Evolutionary conservation across 2,329 filamentous ascomycete species (phyloP), one percentile per base, ranked within the genome.

Genomic region (Calonectria naviculata): DNA sequence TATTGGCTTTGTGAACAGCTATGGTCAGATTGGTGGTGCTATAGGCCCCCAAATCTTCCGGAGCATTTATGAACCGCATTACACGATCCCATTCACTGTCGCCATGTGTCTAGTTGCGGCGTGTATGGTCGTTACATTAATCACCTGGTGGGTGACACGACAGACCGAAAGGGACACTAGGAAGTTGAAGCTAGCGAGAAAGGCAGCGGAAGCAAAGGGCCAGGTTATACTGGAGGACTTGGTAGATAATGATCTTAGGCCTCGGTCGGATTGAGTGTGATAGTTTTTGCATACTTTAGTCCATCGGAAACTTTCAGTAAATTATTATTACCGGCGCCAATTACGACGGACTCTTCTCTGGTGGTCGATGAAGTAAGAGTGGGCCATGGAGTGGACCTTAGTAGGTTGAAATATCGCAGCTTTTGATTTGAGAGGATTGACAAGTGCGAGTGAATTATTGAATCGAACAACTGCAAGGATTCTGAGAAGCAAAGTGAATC

Each of bases 21-120:
- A 71, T 17, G 71, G 71, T 7, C 71, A 73, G 36, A 73, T 73
- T 41, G 71, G 71, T 24, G 69, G 69, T 17, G 69, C 69, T 7
- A 65, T 73, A 2, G 71, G 71, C 13, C 63, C 71, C 17, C 71
- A 71, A 34, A 42, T 73, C 29, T 72, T 72, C 44, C 60, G 60
- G 24, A 61, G 54, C 9, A 36, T 58, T 6, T 67, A 61, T 4
- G 65, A 58, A 1, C 65, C 65, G 24, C 65, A 58, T 2, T 67
- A 67, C 19, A 67, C 65, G 10, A 61, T 58, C 24, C 60, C 65
- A 7, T 67, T 67, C 21, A 58, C 54, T 12, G 60, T 67, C 4
- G 54, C 65, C 9, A 67, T 67, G 65, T 58, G 65, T 6, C 49
- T 67, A 19, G 36, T 67, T 8, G 65, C 42, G 10, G 54, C 54